A percentile compares a stretch with the other conserved stretches of the same genome.
These are phyloP conservation scores for Dryas octopetala DNA, from an alignment of 306 rosid species.

Conservation along the genomic window DNA sequence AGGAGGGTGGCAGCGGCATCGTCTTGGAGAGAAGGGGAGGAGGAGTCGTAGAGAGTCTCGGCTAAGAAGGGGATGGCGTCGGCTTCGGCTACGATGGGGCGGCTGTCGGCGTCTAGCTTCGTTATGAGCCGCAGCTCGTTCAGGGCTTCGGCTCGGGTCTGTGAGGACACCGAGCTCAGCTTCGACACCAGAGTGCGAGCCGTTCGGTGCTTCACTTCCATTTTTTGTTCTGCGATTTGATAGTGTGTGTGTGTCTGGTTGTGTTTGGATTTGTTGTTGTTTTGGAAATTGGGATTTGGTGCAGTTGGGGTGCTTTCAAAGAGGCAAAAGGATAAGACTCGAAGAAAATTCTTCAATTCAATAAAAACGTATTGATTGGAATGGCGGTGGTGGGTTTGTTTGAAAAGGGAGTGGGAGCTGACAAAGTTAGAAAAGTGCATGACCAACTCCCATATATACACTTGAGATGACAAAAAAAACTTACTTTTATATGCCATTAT, in stretches of 20 bases:
- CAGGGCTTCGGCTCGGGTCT: conserved; percentile 57
- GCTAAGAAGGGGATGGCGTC: conserved; percentile 74
- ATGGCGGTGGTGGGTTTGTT: no score
- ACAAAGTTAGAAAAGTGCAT: no score
- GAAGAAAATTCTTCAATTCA: no score
- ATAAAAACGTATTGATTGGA: no score
- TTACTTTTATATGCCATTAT: no score
- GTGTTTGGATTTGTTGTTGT: not conserved
- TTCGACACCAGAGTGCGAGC: conserved; percentile 47
- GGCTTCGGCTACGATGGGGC: conserved; percentile 68
- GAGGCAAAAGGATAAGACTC: not conserved
- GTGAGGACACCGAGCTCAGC: conserved; percentile 84
- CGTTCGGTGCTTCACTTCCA: conserved; percentile 61
- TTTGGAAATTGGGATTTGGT: not conserved
- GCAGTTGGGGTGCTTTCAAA: not conserved
- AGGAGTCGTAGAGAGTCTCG: conserved; percentile 60
- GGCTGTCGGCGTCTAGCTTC: conserved; percentile 63
- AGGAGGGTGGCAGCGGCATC: conserved; percentile 90
- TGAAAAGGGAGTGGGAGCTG: no score
- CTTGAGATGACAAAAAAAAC: no score
- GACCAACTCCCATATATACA: no score
- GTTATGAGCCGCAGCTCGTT: conserved; percentile 63
- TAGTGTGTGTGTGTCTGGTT: not conserved
- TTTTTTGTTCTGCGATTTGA: not conserved
- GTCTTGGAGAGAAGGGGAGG: conserved; percentile 61